Evolutionary conservation across 2,329 filamentous ascomycete genomes (phyloP).

Genomic region (Phyllosticta capitalensis): DNA sequence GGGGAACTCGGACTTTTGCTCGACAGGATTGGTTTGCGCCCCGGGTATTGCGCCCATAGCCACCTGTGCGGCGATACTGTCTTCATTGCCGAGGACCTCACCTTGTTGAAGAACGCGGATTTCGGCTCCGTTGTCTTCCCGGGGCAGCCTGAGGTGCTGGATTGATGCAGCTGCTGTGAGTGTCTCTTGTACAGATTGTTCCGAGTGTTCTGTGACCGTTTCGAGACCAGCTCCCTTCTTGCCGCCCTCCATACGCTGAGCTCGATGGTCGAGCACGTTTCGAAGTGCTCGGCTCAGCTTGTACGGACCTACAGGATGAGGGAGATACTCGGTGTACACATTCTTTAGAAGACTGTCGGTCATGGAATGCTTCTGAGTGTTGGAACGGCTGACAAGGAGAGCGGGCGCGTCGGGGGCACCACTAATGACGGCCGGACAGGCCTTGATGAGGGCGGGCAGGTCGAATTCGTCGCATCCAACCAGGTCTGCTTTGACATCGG

Average conservation of each 20-base stretch:
- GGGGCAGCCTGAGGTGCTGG: constrained; percentile 10
- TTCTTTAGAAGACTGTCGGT: constrained; percentile 11
- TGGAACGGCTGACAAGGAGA: constrained; percentile 2
- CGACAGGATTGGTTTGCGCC: not conserved
- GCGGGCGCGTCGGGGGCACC: not conserved
- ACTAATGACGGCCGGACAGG: not conserved
- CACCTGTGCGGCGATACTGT: constrained; percentile 16
- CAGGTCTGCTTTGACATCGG: constrained; percentile 9
- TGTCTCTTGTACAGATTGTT: constrained; percentile 1
- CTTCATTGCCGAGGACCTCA: constrained; percentile 13
- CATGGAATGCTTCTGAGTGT: constrained; percentile 1
- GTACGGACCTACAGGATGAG: constrained; percentile 30
- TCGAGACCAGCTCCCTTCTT: constrained; percentile 3
- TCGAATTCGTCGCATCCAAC: constrained; percentile 15
- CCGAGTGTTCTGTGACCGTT: constrained; percentile 5
- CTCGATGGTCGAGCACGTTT: constrained; percentile 18
- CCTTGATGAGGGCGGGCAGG: constrained; percentile 9
- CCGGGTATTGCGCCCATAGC: constrained; percentile 11
- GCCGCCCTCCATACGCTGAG: constrained; percentile 11
- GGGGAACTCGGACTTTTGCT: constrained; percentile 12
- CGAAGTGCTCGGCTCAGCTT: constrained; percentile 29
- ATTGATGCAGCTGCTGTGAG: not conserved
- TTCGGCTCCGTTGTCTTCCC: not conserved
- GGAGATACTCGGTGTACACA: constrained; percentile 25
- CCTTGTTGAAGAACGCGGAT: constrained; percentile 14